Evolutionary conservation across 805 yeast species (phyloP).

Genomic region (Wickerhamiella occidentalis): DNA sequence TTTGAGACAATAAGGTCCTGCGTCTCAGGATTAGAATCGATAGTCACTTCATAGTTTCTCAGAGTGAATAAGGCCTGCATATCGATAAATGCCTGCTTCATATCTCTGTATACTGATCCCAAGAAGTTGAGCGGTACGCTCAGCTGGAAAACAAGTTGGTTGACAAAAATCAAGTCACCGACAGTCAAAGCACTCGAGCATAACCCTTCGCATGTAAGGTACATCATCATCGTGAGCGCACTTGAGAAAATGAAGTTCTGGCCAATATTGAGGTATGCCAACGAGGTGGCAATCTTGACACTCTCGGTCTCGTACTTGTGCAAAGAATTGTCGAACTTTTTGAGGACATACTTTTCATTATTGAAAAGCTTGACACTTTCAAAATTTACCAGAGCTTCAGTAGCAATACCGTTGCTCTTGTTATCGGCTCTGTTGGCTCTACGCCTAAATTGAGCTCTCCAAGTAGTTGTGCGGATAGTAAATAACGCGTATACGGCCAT

Average conservation of each 20-base stretch:
- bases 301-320: conserved; percentile 56
- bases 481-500: conserved; percentile 82
- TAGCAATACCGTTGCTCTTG: conserved; percentile 85
- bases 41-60: conserved; percentile 59
- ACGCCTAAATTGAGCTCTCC: conserved; percentile 89
- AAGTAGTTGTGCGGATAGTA: conserved; percentile 84
- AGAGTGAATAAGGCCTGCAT: conserved; percentile 90
- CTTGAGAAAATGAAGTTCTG: conserved; percentile 68
- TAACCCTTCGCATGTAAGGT: conserved; percentile 94
- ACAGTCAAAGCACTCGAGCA: conserved; percentile 70
- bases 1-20: conserved; percentile 41
- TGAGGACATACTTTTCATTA: conserved; percentile 69
- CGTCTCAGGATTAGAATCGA: conserved; percentile 52
- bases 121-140: conserved; percentile 89
- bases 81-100: conserved; percentile 83
- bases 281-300: conserved; percentile 64
- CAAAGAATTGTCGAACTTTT: conserved; percentile 68
- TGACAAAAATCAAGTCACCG: conserved; percentile 88
- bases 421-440: conserved; percentile 89
- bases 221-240: conserved; percentile 95
- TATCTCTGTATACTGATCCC: conserved; percentile 90
- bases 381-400: conserved; percentile 85
- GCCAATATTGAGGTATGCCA: conserved; percentile 65
- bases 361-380: conserved; percentile 87
- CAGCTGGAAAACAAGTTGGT: conserved; percentile 90